Percentiles rank a stretch among this genome's conserved stretches.
phyloP scores from a whole-genome alignment of 2,329 filamentous ascomycete genomes.

The Purpureocillium takamizusanense region DNA sequence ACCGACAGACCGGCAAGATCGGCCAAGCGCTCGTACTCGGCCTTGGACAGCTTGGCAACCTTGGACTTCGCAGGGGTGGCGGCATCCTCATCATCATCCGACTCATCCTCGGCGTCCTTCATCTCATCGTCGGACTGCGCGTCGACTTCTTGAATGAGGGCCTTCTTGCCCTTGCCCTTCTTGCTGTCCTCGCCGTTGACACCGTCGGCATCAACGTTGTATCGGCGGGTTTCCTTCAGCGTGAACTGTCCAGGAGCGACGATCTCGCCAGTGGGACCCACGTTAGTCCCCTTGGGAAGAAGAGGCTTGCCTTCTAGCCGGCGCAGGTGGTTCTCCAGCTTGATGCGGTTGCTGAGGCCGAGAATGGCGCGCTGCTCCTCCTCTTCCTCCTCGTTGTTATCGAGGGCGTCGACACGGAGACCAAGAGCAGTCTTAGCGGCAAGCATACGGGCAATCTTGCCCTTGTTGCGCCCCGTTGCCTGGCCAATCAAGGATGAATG shows the following conservation, averaged over 20 bases:
- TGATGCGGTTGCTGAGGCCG: slow-evolving; percentile 62
- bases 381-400: slow-evolving; percentile 53
- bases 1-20: slow-evolving; percentile 60
- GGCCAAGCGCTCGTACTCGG: slow-evolving; percentile 51
- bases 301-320: slow-evolving; percentile 85
- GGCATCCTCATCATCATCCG: slow-evolving; percentile 22
- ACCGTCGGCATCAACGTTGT: slow-evolving; percentile 90
- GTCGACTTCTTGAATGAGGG: slow-evolving; percentile 29
- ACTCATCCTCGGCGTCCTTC: slow-evolving; percentile 32
- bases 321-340: slow-evolving; percentile 68
- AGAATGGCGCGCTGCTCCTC: slow-evolving; percentile 84
- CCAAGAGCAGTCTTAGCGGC: slow-evolving; percentile 89
- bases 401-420: slow-evolving; percentile 78
- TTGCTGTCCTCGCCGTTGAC: slow-evolving; percentile 51
- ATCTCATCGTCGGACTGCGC: slow-evolving; percentile 34
- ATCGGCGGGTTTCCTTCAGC: slow-evolving; percentile 85
- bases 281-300: slow-evolving; percentile 63
- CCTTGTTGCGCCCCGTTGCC: slow-evolving; percentile 97
- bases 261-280: slow-evolving; percentile 63
- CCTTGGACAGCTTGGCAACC: slow-evolving; percentile 39
- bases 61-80: slow-evolving; percentile 24
- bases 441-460: slow-evolving; percentile 95
- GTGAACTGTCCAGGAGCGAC: slow-evolving; percentile 70
- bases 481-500: slow-evolving; percentile 91
- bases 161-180: slow-evolving; percentile 34